A percentile compares a stretch with the other conserved stretches of the same genome.
Conservation (phyloP, 176 grass and related monocot species). For the Eragrostis curvula region DNA sequence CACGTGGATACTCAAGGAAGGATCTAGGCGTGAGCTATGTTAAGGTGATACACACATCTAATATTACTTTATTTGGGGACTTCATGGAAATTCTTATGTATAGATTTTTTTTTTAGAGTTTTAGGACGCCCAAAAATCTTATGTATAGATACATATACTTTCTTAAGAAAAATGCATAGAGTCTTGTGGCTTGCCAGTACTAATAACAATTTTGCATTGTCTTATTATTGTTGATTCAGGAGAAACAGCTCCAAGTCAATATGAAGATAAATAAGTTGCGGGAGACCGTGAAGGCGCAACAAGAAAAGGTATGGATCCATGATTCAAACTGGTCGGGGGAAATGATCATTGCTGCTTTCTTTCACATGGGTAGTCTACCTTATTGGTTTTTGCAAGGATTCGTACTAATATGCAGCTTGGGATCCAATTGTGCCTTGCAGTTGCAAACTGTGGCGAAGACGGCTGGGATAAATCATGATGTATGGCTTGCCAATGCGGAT, state of each 20-base stretch:
- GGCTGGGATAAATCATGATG: conserved; percentile 78
- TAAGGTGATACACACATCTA: conserved; percentile 62
- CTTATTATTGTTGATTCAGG: conserved; percentile 50
- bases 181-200: background rate
- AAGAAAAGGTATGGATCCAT: conserved; percentile 72
- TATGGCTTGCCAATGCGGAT: conserved; percentile 89
- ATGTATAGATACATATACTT: background rate
- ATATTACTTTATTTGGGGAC: background rate
- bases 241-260: conserved; percentile 96
- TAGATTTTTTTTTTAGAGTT: too few species aligned
- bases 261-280: conserved; percentile 95
- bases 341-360: background rate
- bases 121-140: too few species aligned
- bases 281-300: conserved; percentile 86
- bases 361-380: background rate
- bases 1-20: conserved; percentile 90
- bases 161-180: background rate
- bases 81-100: background rate
- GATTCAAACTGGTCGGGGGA: background rate
- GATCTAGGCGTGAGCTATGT: conserved; percentile 98
- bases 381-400: background rate
- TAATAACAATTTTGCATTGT: conserved; percentile 19
- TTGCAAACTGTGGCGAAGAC: conserved; percentile 92
- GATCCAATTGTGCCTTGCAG: conserved; percentile 43
- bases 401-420: conserved; percentile 16